Base-by-base conservation (phyloP, 2,329 filamentous ascomycete genomes). In the Fusarium sp. region DNA sequence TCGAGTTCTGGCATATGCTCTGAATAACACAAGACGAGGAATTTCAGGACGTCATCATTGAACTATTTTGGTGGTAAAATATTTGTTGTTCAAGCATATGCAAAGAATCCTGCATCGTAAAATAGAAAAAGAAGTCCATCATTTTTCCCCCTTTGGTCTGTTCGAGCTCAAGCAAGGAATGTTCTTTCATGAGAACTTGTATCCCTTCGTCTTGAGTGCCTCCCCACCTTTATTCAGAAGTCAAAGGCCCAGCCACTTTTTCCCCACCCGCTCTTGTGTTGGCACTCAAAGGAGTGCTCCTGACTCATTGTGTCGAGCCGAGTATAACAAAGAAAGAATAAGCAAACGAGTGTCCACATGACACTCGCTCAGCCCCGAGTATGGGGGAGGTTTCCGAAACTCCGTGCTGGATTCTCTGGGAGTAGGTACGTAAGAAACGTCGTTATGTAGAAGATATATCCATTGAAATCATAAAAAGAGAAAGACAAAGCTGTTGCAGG, bases 261-360 rank as follows among this genome's bases (percentile, higher is more conserved):
- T 61, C 38, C 23, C 6, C 42, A 7, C 44, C 40, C 51, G 32
- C 34, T 60, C 64, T 42, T 17, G 20, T 55, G 30, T 43, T 55
- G 48, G 28, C 23, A 64, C 53, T 39, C 48, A 38, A 51, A 23
- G 45, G 34, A 58, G 48, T 49, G 34, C 23, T 39, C 23, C 44
- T 55, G 40, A 30, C 44, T 28, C 28, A 43, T 36, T 23, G 43
- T 44, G 36, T 47, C 44, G 24, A 36, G 32, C 5, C 39, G 24
- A 50, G 15, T 38, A 39, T 40, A 46, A 65, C 46, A 68, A 68
- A 52, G 39, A 67, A 47, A 69, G 47, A 53, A 56, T 52, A 44
- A 62, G 46, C 42, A 62, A 55, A 49, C 26, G 43, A 42, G 49
- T 42, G 46, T 56, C 28, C 48, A 43, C 23, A 24, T 45, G 36